Evolutionary conservation across 2,329 filamentous ascomycete species (phyloP), one percentile per base, ranked within the genome.

Genomic region (Stachybotrys chartarum): DNA sequence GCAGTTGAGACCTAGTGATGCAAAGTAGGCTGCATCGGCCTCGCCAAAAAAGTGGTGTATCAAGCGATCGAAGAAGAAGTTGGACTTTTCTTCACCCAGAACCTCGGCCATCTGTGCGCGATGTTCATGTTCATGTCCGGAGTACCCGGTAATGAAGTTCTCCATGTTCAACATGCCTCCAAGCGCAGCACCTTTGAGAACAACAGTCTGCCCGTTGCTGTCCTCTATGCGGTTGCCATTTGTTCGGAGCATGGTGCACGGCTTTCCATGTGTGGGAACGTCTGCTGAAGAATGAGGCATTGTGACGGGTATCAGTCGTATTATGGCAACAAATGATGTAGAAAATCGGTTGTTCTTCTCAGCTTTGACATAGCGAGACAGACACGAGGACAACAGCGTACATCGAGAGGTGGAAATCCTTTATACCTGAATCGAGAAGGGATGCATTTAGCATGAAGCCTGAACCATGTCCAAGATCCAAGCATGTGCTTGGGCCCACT

Each of bases 121-220:
- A 57, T 82, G 78, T 57, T 84, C 75, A 24, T 72, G 72, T 62
- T 85, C 83, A 52, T 82, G 79, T 17, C 80, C 83, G 11, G 81
- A 72, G 56, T 78, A 85, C n/a, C 83, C 83, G 1, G 79, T 83
- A 59, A 85, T 84, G 72, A 85, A 85, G 64, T 84, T 84, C 65
- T 83, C 80, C 78, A 82, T 82, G 56, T 69, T 68, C 50, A 70
- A 64, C 64, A 67, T 66, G 24, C 68, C 68, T 12, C 68, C 68
- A 1, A 70, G 54, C 6, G 59, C 68, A 4, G 68, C 63, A 12
- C 67, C 67, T 52, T 68, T 69, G 30, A 82, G 73, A 7, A 81
- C 66, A 14, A 82, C 72, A 3, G 64, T 64, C 12, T 76, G 67
- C 18, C 73, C 76, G 52, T 74, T 63, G 0, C 67, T 64, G 57